Base-by-base conservation (phyloP, 2,329 filamentous ascomycete genomes). In the Fusarium globosum region DNA sequence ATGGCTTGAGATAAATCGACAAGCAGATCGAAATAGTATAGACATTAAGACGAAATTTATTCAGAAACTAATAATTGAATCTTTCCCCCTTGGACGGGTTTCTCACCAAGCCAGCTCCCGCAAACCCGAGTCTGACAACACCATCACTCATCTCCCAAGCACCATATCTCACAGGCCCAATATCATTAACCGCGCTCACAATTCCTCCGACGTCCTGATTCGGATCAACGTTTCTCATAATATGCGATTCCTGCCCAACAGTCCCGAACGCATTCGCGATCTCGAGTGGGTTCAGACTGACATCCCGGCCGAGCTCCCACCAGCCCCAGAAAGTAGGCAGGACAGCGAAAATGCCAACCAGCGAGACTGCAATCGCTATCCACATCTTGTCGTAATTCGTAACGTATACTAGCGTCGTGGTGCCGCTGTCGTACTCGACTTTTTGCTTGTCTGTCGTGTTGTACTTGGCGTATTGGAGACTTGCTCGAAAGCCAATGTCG, bases 241-340 rank as follows among this genome's bases (percentile, higher is more conserved):
- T 53, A 43, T 73, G 73, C 8, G 70, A 48, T 26, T 77, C 70
- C 6, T 76, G 57, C 1, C 45, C 59, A 10, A 72, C 49, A 1
- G 64, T 74, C 14, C 72, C 72, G 43, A 77, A 77, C 7, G 74
- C 75, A 39, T 76, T 77, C 5, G 74, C 74, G 14, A 77, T 71
- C 52, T 77, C 74, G 1, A 77, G 49, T 1, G 74, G 75, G 15
- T 72, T 77, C 1, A 77, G 41, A 33, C 74, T 77, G 4, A 77
- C 75, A n/a, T 70, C 70, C 49, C 74, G 56, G 1, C 74, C 75
- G 4, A 77, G 53, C 28, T 77, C 74, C 75, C 75, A 77, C 75
- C 75, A 77, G 4, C 75, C 75, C 74, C 72, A 77, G 36, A 77
- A 77, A 2, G 66, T 69, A 1, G 74, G 75, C 0, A 77, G 46